Evolutionary conservation across 805 yeast genomes (phyloP), one percentile per base, ranked within the genome.

Genomic region (Nakazawaea peltata): DNA sequence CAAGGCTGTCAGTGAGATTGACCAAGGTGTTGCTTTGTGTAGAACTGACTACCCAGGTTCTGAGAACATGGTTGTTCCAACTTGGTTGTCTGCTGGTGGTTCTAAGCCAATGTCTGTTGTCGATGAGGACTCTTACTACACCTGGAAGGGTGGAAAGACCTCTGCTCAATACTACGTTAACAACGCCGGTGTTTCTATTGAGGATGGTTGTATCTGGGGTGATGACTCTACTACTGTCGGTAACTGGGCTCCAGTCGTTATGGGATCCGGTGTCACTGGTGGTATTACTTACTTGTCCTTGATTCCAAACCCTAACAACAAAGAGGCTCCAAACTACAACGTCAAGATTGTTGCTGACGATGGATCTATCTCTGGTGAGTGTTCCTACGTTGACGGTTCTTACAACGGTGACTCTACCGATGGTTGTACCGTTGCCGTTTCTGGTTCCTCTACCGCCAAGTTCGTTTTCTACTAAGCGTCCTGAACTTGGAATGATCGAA

Each of bases 21-120:
- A 59, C 46, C 56, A 80, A 41, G 69, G 70, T 35, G 87, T 90
- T 50, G 90, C 97, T 41, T 65, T 92, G 53, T 92, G 98, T 74
- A 83, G 97, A 71, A 90, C 98, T 43, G 98, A 90, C 61, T 90
- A 90, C 76, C 98, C 98, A 55, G 98, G 98, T 67, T 81, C 96
- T 45, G 98, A 90, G 70, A 87, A 87, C 74, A 92, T 90, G 97
- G 94, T 80, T 47, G 72, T 90, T 43, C 97, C 98, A 59, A 88
- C 97, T 41, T 67, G 74, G 44, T 81, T 88, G 35, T 59, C 57
- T 23, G 82, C 81, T 41, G 95, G 95, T 50, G 50, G 65, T 26
- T 48, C 71, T 26, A 59, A 69, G 52, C 80, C 81, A 39, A 65
- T 87, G 48, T 70, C 95, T 36, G 94, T 81, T 47, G 96, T 88